Conservation (phyloP, 2,329 filamentous ascomycete species). For the Stromatinia cepivora region DNA sequence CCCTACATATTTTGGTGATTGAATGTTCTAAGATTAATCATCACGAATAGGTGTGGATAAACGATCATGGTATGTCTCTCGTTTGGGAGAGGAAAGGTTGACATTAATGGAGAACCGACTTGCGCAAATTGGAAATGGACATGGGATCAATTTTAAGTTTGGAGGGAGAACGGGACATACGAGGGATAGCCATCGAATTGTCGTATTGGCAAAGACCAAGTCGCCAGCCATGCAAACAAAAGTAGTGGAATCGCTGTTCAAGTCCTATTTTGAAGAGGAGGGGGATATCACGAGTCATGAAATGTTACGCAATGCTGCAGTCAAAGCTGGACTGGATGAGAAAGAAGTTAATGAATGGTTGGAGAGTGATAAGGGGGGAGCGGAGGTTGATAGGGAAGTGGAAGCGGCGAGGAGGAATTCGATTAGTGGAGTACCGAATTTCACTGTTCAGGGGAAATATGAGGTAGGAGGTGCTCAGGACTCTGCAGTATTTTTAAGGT, state of each 20-base stretch:
- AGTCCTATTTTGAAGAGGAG: slow-evolving; percentile 64
- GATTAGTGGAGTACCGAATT: slow-evolving; percentile 71
- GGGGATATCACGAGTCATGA: slow-evolving; percentile 61
- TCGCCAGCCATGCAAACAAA: slow-evolving; percentile 55
- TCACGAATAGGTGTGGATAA: slow-evolving; percentile 49
- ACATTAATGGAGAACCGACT: slow-evolving; percentile 59
- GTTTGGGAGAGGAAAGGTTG: slow-evolving; percentile 63
- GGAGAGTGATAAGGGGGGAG: slow-evolving; percentile 53
- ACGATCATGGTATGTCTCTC: slow-evolving; percentile 57
- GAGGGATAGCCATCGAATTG: slow-evolving; percentile 73
- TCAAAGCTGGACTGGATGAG: slow-evolving; percentile 54
- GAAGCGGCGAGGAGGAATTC: slow-evolving; percentile 46
- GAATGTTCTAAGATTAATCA: neutral
- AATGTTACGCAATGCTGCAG: slow-evolving; percentile 53
- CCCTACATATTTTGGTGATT: neutral
- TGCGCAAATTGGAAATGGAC: slow-evolving; percentile 55
- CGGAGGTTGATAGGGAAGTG: slow-evolving; percentile 42
- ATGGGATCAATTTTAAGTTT: slow-evolving; percentile 74
- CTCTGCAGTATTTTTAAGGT: slow-evolving; percentile 61
- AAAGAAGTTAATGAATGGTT: slow-evolving; percentile 56
- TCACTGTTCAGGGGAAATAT: slow-evolving; percentile 67
- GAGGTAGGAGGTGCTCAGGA: slow-evolving; percentile 73
- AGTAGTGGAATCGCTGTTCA: slow-evolving; percentile 64
- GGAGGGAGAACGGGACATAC: slow-evolving; percentile 73
- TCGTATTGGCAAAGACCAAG: slow-evolving; percentile 65